Evolutionary conservation across 1,284 basidiomycete genomes (phyloP), one percentile per base, ranked within the genome.

Genomic region (Ganoderma lucidum): DNA sequence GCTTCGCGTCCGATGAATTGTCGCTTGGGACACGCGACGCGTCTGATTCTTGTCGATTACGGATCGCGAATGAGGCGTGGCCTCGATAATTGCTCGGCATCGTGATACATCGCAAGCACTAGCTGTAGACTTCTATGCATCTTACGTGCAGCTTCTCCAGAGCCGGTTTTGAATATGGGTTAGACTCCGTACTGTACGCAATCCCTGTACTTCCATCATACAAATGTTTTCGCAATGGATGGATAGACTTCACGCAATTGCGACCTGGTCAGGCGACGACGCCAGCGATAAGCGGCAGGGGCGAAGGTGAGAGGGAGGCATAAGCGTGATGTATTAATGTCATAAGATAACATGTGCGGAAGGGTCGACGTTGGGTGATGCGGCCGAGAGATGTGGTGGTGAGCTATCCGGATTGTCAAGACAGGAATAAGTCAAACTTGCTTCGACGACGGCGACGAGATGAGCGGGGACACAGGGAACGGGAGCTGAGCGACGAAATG

Each of bases 401-500:
- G 71, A 74, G 76, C 72, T 75, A 78, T 77, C 78, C 75, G 73
- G 74, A 71, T 74, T 74, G 74, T 83, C 82, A 82, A 84, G 82
- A 82, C 79, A 64, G 67, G 66, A 78, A 81, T 78, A 78, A 77
- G 78, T 80, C 80, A 79, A 76, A 73, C 73, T 76, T 75, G 73
- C 74, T 75, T 76, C 74, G 75, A 80, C 75, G 48, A 28, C 74
- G 75, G 79, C 75, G 48, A 5, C 23, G 74, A 74, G 73, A 76
- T 73, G 74, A 73, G 74, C 72, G 73, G 58, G 30, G 70, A 70
- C 70, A 64, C 65, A 71, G 65, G 48, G 23, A 41, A 12, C 10
- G 8, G 48, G 65, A 75, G 72, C 67, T 73, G 74, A 74, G 74
- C 71, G 71, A 75, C 75, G 75, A 73, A 71, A 73, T 45, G 71